Base-by-base conservation (phyloP, 768 basidiomycete species). In the Jaapia argillacea region DNA sequence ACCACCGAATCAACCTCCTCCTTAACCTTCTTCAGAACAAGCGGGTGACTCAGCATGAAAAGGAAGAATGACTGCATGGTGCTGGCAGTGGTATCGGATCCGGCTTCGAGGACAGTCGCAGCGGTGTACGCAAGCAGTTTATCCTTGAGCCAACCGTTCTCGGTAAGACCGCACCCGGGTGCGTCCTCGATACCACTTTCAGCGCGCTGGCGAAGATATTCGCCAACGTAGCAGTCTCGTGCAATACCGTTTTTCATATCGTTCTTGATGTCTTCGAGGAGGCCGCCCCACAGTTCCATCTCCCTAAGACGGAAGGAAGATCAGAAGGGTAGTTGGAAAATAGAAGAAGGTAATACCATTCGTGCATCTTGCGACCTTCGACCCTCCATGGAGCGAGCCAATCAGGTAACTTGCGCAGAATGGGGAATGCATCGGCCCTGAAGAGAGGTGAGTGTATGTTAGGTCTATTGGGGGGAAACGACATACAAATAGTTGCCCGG, bases 131-230 rank as follows among this genome's bases (percentile, higher is more conserved):
- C 53, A 10, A 60, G 42, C 18, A 60, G 41, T 23, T 54, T 58
- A 43, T 60, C 59, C 27, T 49, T 54, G 36, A 60, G 49, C 59
- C 58, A 60, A 14, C 53, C 56, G 41, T 56, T 58, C 23, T 56
- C 53, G 4, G 56, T 55, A 24, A 59, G 24, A 10, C 58, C 58
- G 21, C 48, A 50, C 1, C 59, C 59, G 4, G 58, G 53, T 6
- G 59, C 56, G 3, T 47, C 43, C 18, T 47, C 54, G 14, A 47
- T 42, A 2, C 56, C 56, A 10, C 46, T 50, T 5, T 53, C 56
- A 18, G 50, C 53, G 25, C 58, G 56, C 25, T 51, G 43, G 28
- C 50, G 48, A 18, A 57, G 46, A 40, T 57, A 57, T 20, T 45
- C 48, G 4, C 50, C 48, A 10, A 57, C 54, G 40, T 51, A 57